Conservation (phyloP, 1,139 yeast genomes). For the Candida glucosophila region DNA sequence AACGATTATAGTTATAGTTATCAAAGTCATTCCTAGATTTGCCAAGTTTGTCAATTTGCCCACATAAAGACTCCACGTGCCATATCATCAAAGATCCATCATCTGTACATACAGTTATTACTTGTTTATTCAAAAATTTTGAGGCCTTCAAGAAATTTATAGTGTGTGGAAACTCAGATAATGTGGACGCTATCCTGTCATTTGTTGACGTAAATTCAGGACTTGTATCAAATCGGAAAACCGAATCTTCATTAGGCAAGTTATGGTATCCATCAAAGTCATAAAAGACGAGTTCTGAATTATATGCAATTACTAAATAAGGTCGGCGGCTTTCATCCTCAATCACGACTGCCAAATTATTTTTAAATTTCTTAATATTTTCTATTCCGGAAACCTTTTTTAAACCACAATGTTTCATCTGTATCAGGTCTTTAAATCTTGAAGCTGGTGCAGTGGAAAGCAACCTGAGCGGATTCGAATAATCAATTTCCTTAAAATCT, state of each 20-base stretch:
- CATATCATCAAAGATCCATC: conserved; percentile 48
- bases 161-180: conserved; percentile 49
- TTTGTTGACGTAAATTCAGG: conserved; percentile 29
- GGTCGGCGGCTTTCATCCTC: conserved; percentile 8
- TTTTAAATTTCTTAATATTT: conserved; percentile 23
- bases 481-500: conserved; percentile 10
- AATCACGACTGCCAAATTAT: conserved; percentile 20
- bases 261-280: conserved; percentile 16
- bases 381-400: conserved; percentile 13
- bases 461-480: conserved; percentile 14
- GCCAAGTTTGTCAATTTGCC: conserved; percentile 11
- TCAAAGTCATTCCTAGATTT: too few relatives aligned
- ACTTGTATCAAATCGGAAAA: conserved; percentile 28
- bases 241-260: conserved; percentile 16
- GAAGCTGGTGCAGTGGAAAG: conserved; percentile 21
- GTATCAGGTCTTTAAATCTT: conserved; percentile 21
- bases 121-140: conserved; percentile 21
- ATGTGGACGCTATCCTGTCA: conserved; percentile 34
- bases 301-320: conserved; percentile 19
- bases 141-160: conserved; percentile 36
- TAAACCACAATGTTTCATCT: conserved; percentile 15
- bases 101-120: conserved; percentile 44
- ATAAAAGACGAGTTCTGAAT: conserved; percentile 22
- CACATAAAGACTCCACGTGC: conserved; percentile 20
- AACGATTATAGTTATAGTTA: conserved; percentile 2